Evolutionary conservation across 106 monocot genomes (phyloP).

Genomic region (Platanthera zijinensis): DNA sequence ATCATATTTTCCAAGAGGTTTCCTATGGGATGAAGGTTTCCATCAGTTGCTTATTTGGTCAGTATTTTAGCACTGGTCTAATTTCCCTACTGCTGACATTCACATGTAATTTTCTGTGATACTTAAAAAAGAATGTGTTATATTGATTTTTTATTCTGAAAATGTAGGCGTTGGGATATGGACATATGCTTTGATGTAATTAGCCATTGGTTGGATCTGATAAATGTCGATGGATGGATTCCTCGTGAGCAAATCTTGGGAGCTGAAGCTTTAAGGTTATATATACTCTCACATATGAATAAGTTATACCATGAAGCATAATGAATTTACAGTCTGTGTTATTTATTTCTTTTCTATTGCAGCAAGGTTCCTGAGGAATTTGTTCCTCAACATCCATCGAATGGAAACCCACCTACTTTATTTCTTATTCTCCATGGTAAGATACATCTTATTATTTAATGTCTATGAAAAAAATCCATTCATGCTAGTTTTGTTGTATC

Average conservation of each 20-base stretch:
- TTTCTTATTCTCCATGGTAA: conserved; percentile 85
- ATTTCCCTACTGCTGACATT: neutral
- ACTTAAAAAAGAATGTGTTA: neutral
- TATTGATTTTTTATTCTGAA: conserved; percentile 2
- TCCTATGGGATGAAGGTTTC: conserved; percentile 98
- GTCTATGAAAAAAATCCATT: neutral
- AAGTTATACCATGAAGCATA: neutral
- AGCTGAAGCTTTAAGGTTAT: conserved; percentile 89
- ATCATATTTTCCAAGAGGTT: conserved; percentile 93
- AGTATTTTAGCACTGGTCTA: conserved; percentile 14
- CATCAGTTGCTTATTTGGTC: conserved; percentile 92
- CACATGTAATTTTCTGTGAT: neutral
- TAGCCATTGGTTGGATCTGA: conserved; percentile 96
- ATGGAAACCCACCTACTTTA: conserved; percentile 95
- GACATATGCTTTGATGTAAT: conserved; percentile 80
- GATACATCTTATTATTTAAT: neutral
- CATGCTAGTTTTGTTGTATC: neutral
- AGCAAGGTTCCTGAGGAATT: conserved; percentile 93
- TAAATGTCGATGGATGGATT: conserved; percentile 98
- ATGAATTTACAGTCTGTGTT: neutral
- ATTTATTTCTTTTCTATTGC: conserved; percentile 10
- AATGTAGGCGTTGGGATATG: conserved; percentile 74
- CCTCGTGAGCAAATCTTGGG: conserved; percentile 97
- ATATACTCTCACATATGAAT: conserved; percentile 1
- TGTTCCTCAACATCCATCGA: conserved; percentile 88